phyloP scores from a whole-genome alignment of 31 red algal species.

The Porphyra umbilicalis region DNA sequence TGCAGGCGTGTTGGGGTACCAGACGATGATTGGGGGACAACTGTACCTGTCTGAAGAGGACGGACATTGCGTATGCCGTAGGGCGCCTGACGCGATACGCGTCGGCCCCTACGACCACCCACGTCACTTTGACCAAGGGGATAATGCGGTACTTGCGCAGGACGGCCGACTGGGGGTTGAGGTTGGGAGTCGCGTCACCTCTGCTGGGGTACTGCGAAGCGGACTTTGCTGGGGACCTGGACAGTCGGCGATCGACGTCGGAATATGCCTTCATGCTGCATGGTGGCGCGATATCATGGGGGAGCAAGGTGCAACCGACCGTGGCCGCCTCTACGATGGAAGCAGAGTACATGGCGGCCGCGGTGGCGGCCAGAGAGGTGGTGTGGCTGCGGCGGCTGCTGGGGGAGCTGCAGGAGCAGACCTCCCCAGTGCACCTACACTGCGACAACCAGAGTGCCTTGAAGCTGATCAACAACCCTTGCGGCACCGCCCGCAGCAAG shows the following conservation, averaged over 20 bases:
- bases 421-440: not conserved
- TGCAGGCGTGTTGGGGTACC: too few relatives aligned
- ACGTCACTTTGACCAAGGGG: too few relatives aligned
- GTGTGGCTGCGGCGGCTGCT: conserved; percentile 9
- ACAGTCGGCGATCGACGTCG: conserved; percentile 11
- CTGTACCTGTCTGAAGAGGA: too few relatives aligned
- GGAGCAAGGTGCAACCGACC: conserved; percentile 3
- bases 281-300: not conserved
- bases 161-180: too few relatives aligned
- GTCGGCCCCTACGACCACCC: too few relatives aligned
- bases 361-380: conserved; percentile 9
- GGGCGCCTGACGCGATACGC: too few relatives aligned
- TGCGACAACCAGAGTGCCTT: conserved; percentile 14
- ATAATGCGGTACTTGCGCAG: too few relatives aligned
- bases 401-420: not conserved
- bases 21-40: too few relatives aligned
- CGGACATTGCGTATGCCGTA: too few relatives aligned
- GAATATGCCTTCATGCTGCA: conserved; percentile 25
- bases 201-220: conserved; percentile 17
- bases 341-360: conserved; percentile 17
- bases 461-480: conserved; percentile 2
- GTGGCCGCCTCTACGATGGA: conserved; percentile 13
- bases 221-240: conserved; percentile 7
- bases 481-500: not conserved
- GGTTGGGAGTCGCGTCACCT: too few relatives aligned